Conservation (phyloP, 495 filamentous ascomycete species). For the Pyrenopolyporus hunteri region DNA sequence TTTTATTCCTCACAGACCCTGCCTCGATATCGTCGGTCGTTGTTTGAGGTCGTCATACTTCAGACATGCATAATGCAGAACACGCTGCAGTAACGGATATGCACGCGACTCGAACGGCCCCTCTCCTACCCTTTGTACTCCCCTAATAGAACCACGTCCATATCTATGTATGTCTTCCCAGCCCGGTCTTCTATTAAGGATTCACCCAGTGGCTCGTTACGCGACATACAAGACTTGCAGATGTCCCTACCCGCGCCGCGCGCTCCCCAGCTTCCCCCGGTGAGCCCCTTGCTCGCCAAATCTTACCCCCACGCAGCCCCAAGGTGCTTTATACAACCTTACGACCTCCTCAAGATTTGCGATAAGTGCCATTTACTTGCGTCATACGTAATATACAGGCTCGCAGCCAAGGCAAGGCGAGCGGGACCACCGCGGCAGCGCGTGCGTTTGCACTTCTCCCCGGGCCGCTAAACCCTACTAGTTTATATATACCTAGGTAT, state of each 20-base stretch:
- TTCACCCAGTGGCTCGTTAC: constrained; percentile 17
- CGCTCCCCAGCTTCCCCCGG: constrained; percentile 12
- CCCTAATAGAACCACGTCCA: constrained; percentile 2
- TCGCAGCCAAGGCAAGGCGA: background rate
- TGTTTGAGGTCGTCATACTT: background rate
- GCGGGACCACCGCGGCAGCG: background rate
- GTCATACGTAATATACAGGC: constrained; percentile 10
- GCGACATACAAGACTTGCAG: constrained; percentile 9
- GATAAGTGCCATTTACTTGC: constrained; percentile 13
- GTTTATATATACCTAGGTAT: background rate
- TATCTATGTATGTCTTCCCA: background rate
- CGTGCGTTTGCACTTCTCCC: background rate
- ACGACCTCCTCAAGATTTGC: constrained; percentile 1
- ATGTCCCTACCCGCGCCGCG: constrained; percentile 24
- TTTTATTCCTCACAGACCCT: constrained; percentile 3
- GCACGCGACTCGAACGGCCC: constrained; percentile 11
- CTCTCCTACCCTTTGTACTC: background rate
- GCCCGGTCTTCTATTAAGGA: constrained; percentile 8
- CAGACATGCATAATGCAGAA: constrained; percentile 27
- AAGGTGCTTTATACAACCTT: constrained; percentile 18
- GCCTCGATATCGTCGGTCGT: constrained; percentile 6
- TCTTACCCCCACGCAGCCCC: constrained; percentile 20
- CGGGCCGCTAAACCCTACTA: background rate
- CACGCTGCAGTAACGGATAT: constrained; percentile 14
- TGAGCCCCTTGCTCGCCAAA: background rate